These are phyloP conservation scores for Trichosanthes cucumerina DNA, from an alignment of 306 rosid species.

Conservation along the genomic window DNA sequence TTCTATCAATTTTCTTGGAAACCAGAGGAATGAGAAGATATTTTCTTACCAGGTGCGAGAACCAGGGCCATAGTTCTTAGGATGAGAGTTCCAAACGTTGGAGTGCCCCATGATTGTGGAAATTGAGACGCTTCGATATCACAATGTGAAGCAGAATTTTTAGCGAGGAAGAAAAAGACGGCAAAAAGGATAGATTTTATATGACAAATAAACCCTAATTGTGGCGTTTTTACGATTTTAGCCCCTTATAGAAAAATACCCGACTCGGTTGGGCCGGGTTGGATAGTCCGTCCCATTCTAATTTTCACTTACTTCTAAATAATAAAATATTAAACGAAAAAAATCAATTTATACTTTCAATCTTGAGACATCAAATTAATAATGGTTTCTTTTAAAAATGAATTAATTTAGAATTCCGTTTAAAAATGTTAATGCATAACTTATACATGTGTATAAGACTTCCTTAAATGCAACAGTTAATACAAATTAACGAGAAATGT, in stretches of 20 bases:
- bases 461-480: too few relatives aligned
- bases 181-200: not conserved
- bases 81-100: slow-evolving; percentile 89
- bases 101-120: slow-evolving; percentile 66
- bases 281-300: not conserved
- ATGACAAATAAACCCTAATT: slow-evolving; percentile 3
- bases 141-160: not conserved
- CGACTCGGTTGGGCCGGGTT: not conserved
- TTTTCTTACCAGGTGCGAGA: slow-evolving; percentile 68
- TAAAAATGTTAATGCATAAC: too few relatives aligned
- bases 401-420: too few relatives aligned
- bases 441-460: too few relatives aligned
- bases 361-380: too few relatives aligned
- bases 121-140: not conserved
- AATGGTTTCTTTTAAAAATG: too few relatives aligned
- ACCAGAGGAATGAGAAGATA: not conserved
- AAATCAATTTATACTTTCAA: too few relatives aligned
- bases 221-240: not conserved
- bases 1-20: not conserved
- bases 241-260: not conserved
- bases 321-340: not conserved
- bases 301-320: not conserved
- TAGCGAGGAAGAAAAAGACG: slow-evolving; percentile 6
- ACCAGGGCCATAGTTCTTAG: slow-evolving; percentile 88
- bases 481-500: too few relatives aligned